Conservation (phyloP, 1,284 basidiomycete species). For the Rhodotorula sp. region DNA sequence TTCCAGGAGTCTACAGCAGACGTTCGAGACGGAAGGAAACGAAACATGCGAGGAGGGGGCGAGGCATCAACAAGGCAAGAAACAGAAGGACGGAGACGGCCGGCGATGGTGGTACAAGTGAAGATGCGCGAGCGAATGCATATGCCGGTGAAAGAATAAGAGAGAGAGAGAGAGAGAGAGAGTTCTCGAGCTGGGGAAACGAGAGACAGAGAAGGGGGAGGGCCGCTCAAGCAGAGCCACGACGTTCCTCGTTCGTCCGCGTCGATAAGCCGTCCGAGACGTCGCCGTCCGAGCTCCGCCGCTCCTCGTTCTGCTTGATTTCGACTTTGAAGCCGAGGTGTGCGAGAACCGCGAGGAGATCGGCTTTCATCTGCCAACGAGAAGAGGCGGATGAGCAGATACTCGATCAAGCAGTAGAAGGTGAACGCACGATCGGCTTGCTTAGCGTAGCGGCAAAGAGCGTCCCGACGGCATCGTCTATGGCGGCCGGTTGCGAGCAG, state of each 20-base stretch:
- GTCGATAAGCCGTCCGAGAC: background rate
- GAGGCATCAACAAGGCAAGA: constrained; percentile 6
- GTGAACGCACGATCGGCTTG: constrained; percentile 33
- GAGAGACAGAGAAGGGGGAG: background rate
- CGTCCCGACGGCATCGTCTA: constrained; percentile 58
- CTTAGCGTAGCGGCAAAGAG: constrained; percentile 80
- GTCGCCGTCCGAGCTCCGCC: constrained; percentile 17
- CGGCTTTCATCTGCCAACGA: constrained; percentile 29
- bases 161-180: background rate
- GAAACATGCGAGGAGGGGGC: constrained; percentile 1
- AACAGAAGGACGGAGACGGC: background rate
- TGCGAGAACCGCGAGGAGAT: constrained; percentile 28
- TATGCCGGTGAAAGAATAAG: background rate
- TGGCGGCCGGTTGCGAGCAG: constrained; percentile 46
- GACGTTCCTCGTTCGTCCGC: background rate
- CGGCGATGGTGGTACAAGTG: background rate
- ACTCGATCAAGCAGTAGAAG: no score
- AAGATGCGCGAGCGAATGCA: no score
- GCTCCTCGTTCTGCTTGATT: constrained; percentile 10
- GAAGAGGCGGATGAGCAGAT: background rate
- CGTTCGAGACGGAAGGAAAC: background rate
- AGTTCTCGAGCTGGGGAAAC: no score
- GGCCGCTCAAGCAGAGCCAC: constrained; percentile 6
- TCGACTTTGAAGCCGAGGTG: constrained; percentile 36
- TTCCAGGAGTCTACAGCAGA: background rate